phyloP scores from a whole-genome alignment of 768 basidiomycete genomes.

The Lactifluus echinatus region DNA sequence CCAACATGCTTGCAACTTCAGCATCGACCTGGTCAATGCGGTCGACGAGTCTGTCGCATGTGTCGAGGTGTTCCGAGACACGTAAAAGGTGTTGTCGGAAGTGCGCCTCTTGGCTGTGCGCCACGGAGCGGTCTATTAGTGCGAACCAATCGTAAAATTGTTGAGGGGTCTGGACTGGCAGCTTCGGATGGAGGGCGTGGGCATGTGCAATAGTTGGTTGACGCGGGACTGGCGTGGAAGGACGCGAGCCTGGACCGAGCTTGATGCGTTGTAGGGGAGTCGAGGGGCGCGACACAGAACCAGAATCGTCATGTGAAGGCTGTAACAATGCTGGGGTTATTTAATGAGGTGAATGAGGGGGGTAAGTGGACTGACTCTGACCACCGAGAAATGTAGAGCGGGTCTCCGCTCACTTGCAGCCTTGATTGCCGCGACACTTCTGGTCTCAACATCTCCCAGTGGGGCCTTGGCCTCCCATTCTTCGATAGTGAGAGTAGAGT shows the following conservation, averaged over 20 bases:
- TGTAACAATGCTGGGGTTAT: conserved; percentile 21
- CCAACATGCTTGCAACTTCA: conserved; percentile 74
- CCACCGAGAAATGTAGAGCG: conserved; percentile 37
- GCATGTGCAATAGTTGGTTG: conserved; percentile 16
- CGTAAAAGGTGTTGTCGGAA: conserved; percentile 79
- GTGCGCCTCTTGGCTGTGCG: conserved; percentile 89
- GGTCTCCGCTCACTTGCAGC: conserved; percentile 49
- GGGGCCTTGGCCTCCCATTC: conserved; percentile 89
- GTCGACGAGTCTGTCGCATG: conserved; percentile 67
- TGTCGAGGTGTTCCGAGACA: conserved; percentile 65
- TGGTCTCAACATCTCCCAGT: conserved; percentile 56
- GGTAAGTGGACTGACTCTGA: conserved; percentile 47
- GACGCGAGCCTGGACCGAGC: conserved; percentile 23
- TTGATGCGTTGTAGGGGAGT: conserved; percentile 32
- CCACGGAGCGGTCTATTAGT: conserved; percentile 79
- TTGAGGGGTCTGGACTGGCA: conserved; percentile 81
- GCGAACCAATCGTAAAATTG: conserved; percentile 98
- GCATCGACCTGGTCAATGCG: conserved; percentile 63
- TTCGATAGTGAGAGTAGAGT: conserved; percentile 56
- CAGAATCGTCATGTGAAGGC: conserved; percentile 35
- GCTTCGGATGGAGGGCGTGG: conserved; percentile 62
- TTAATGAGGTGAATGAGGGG: not conserved
- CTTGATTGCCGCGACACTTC: conserved; percentile 58
- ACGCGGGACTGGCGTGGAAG: conserved; percentile 23
- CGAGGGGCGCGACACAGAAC: conserved; percentile 36